A percentile compares a stretch with the other conserved stretches of the same genome.
These are phyloP conservation scores for Penicillium mononematosum DNA, from an alignment of 495 filamentous ascomycete species.

Conservation along the genomic window DNA sequence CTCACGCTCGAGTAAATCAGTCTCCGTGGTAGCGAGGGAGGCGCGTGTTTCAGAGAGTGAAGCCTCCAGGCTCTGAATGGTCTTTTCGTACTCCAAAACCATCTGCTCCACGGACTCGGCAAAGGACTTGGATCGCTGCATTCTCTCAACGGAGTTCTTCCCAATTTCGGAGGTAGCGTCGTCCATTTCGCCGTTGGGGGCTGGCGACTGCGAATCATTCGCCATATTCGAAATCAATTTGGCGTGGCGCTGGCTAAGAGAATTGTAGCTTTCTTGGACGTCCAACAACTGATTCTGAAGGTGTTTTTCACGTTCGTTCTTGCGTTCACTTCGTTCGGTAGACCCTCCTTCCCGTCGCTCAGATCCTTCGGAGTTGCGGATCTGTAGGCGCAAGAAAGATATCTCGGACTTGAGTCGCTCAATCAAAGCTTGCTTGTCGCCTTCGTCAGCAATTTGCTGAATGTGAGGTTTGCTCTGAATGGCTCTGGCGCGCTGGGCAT, in stretches of 20 bases:
- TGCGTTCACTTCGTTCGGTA: constrained; percentile 71
- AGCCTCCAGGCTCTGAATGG: constrained; percentile 89
- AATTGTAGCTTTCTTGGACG: constrained; percentile 89
- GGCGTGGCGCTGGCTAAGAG: constrained; percentile 86
- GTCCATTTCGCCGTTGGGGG: constrained; percentile 53
- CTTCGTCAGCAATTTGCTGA: constrained; percentile 84
- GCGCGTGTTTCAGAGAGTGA: constrained; percentile 87
- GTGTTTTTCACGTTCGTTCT: constrained; percentile 81
- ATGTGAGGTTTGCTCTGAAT: constrained; percentile 98
- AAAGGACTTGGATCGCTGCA: constrained; percentile 93
- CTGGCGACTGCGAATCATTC: constrained; percentile 74
- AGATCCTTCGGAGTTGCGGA: constrained; percentile 65
- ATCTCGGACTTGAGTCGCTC: constrained; percentile 94
- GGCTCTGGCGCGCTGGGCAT: constrained; percentile 90
- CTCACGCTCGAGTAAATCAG: constrained; percentile 85
- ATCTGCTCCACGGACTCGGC: constrained; percentile 94
- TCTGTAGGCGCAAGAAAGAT: constrained; percentile 89
- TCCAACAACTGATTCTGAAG: constrained; percentile 93
- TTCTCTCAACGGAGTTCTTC: constrained; percentile 79
- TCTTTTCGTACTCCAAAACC: constrained; percentile 97
- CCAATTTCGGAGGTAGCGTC: constrained; percentile 60
- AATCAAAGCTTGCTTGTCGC: constrained; percentile 92
- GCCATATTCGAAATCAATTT: constrained; percentile 94
- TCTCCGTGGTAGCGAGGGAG: constrained; percentile 80
- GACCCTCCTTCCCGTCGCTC: constrained; percentile 58